Conservation (phyloP, 2,329 filamentous ascomycete species). For the Cercospora sp. region DNA sequence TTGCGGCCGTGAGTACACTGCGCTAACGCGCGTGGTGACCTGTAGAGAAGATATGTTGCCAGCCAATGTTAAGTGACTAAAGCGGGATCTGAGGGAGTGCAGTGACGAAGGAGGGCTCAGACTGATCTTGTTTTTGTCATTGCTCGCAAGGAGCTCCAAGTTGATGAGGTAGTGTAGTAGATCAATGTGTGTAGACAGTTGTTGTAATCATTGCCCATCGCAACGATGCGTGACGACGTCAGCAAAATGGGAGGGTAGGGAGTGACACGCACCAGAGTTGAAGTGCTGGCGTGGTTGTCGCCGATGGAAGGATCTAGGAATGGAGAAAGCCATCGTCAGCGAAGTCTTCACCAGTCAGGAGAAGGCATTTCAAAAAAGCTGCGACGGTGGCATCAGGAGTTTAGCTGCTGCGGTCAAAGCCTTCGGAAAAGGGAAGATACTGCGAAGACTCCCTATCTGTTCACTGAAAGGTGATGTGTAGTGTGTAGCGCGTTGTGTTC, state of each 20-base stretch:
- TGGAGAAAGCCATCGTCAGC: neutral
- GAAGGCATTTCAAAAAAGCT: neutral
- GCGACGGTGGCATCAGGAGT: neutral
- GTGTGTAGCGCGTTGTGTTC: neutral
- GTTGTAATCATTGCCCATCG: neutral
- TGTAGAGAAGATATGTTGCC: neutral
- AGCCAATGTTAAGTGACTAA: neutral
- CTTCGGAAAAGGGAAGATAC: neutral
- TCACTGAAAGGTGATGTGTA: neutral
- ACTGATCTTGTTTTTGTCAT: neutral
- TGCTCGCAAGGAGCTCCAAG: neutral
- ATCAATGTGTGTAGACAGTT: neutral
- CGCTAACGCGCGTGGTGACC: neutral
- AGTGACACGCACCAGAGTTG: neutral
- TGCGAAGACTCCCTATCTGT: neutral
- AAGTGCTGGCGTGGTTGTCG: neutral
- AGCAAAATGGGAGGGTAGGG: neutral
- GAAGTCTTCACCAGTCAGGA: neutral
- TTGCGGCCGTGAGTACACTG: neutral
- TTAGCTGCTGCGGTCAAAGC: neutral
- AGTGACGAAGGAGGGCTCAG: neutral
- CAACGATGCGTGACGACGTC: neutral
- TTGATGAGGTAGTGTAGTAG: neutral
- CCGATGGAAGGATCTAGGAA: neutral
- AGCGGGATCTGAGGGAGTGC: neutral